Evolutionary conservation across 2,329 filamentous ascomycete species (phyloP).

Genomic region (Fusarium solani-melongenae): DNA sequence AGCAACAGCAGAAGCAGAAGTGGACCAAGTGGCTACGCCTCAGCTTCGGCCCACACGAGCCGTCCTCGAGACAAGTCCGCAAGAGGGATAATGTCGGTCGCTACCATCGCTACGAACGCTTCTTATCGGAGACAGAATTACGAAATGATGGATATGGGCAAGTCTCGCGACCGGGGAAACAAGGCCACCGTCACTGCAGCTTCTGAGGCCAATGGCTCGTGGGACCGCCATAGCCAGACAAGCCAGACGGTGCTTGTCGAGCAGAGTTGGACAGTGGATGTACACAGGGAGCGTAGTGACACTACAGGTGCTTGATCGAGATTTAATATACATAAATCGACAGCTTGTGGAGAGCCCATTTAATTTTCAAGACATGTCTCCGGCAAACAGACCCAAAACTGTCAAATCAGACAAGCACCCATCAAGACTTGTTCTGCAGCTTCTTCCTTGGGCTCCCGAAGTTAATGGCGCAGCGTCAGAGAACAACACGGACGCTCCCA

Average conservation of each 20-base stretch:
- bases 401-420: background rate
- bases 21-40: conserved; percentile 4
- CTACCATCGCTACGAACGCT: conserved; percentile 15
- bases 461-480: background rate
- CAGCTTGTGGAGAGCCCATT: background rate
- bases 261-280: conserved; percentile 33
- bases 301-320: background rate
- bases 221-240: conserved; percentile 37
- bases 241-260: conserved; percentile 39
- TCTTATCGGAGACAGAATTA: conserved; percentile 26
- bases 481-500: background rate
- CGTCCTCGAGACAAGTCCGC: background rate
- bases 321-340: background rate
- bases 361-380: background rate
- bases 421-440: background rate
- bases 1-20: conserved; percentile 24
- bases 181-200: conserved; percentile 11
- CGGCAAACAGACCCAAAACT: background rate
- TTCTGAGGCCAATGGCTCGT: conserved; percentile 13
- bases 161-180: background rate
- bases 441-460: background rate
- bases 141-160: conserved; percentile 32
- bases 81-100: conserved; percentile 3
- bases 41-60: background rate
- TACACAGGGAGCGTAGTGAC: conserved; percentile 20